Evolutionary conservation across 148 eudicot genomes (phyloP), one percentile per base, ranked within the genome.

Genomic region (Polygonum maritimum): DNA sequence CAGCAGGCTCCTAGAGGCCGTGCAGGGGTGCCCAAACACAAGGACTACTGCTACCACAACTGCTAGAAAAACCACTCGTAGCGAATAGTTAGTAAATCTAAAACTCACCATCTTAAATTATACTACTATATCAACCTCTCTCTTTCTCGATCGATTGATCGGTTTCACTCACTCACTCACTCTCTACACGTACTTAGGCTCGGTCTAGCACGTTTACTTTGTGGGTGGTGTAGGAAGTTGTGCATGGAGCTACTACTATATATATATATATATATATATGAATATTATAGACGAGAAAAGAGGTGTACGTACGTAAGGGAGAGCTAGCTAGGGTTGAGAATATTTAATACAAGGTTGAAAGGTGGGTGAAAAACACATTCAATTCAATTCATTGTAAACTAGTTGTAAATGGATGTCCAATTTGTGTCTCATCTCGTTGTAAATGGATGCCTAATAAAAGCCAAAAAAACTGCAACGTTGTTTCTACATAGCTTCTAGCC

Each of bases 361-460:
- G 35, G 21, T 57, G 35, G 63, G 26, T 57, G 63, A 19, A 57
- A 57, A 48, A 55, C 19, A 31, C 62, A 55, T n/a, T 49, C 14
- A 49, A 5, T 13, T 55, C 26, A 48, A 49, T 49, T 3, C 55
- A 49, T 6, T 7, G n/a, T n/a, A n/a, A n/a, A n/a, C n/a, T n/a
- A n/a, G n/a, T n/a, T n/a, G n/a, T n/a, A n/a, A n/a, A 54, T 54
- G 60, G n/a, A 54, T 54, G 60, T 54, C 26, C 26, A 26, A 16
- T 57, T 21, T 57, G 13, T 57, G 33, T 26, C 8, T 62, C 69
- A 26, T 62, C 69, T 62, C 39, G 1, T 26, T 31, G 69, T 62
- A 62, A 62, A 62, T 62, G 69, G 69, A 62, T 62, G 69, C 31
- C 16, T 62, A 31, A 12, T 62, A 12, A 62, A 57, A 60, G 67